Conservation (phyloP, 768 basidiomycete genomes). For the Agrocybe praecox region DNA sequence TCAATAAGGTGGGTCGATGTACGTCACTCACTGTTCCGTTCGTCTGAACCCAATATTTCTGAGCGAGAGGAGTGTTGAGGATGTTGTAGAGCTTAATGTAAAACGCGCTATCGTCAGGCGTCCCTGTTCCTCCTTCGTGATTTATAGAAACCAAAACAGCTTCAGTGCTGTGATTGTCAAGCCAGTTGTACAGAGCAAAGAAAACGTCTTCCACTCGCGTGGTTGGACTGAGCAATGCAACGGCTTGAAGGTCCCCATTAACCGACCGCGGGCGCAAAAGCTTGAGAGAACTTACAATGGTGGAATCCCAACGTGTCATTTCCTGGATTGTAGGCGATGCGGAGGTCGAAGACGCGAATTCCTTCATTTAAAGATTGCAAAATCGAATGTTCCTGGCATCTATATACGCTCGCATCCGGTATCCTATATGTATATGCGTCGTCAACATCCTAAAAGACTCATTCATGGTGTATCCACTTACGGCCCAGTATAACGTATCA, state of each 20-base stretch:
- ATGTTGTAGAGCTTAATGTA: conserved; percentile 43
- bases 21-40: conserved; percentile 32
- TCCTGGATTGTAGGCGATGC: conserved; percentile 51
- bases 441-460: background rate
- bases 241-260: conserved; percentile 20
- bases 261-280: background rate
- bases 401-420: conserved; percentile 33
- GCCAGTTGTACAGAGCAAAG: conserved; percentile 53
- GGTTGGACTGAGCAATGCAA: conserved; percentile 44
- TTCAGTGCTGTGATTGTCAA: conserved; percentile 53
- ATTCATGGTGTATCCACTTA: conserved; percentile 21
- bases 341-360: conserved; percentile 52
- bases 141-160: conserved; percentile 53
- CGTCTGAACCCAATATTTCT: conserved; percentile 48
- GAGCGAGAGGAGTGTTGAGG: conserved; percentile 37
- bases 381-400: conserved; percentile 49
- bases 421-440: conserved; percentile 24
- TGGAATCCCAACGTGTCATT: conserved; percentile 52
- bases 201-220: conserved; percentile 52
- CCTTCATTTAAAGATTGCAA: conserved; percentile 49
- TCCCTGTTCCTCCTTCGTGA: conserved; percentile 47
- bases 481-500: conserved; percentile 46
- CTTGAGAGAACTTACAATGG: conserved; percentile 34
- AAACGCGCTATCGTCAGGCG: conserved; percentile 41
- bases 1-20: background rate